These are phyloP conservation scores for Sextonia rubra DNA, from an alignment of 164 flowering plant species.

Conservation along the genomic window DNA sequence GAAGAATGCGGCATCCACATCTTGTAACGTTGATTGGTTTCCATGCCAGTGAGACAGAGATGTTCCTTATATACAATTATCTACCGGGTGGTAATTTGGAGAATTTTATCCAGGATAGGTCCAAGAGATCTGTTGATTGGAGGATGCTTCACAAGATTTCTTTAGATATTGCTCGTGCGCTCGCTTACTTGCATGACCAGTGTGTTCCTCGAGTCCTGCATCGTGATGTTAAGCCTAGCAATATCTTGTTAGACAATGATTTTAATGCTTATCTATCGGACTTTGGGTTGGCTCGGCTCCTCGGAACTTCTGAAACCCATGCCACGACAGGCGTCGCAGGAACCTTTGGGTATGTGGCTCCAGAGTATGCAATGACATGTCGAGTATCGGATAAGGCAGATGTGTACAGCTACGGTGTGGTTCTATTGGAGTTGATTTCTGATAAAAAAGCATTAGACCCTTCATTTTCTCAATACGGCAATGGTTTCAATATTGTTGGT, in stretches of 20 bases:
- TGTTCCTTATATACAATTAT: constrained; percentile 84
- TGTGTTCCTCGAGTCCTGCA: constrained; percentile 96
- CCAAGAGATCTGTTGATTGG: constrained; percentile 75
- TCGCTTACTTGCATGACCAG: constrained; percentile 81
- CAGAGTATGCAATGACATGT: constrained; percentile 96
- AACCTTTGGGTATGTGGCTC: constrained; percentile 92
- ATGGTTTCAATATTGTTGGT: constrained; percentile 86
- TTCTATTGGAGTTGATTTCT: constrained; percentile 75
- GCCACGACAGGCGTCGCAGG: constrained; percentile 97
- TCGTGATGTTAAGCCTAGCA: constrained; percentile 94
- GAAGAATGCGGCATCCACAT: constrained; percentile 73
- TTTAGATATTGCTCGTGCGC: constrained; percentile 77
- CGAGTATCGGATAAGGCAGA: constrained; percentile 95
- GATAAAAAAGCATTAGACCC: constrained; percentile 93
- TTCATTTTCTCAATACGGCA: constrained; percentile 74
- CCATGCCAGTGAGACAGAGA: constrained; percentile 87
- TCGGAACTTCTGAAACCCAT: constrained; percentile 93
- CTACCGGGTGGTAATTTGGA: constrained; percentile 87
- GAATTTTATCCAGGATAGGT: constrained; percentile 75
- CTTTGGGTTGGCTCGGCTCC: constrained; percentile 81
- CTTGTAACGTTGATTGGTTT: constrained; percentile 85
- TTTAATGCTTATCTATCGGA: constrained; percentile 85
- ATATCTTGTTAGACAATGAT: constrained; percentile 77
- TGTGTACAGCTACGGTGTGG: constrained; percentile 92
- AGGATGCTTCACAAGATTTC: constrained; percentile 84